These are phyloP conservation scores for Globisporangium cederbergense DNA, from an alignment of 352 stramenopile genomes.

Conservation along the genomic window DNA sequence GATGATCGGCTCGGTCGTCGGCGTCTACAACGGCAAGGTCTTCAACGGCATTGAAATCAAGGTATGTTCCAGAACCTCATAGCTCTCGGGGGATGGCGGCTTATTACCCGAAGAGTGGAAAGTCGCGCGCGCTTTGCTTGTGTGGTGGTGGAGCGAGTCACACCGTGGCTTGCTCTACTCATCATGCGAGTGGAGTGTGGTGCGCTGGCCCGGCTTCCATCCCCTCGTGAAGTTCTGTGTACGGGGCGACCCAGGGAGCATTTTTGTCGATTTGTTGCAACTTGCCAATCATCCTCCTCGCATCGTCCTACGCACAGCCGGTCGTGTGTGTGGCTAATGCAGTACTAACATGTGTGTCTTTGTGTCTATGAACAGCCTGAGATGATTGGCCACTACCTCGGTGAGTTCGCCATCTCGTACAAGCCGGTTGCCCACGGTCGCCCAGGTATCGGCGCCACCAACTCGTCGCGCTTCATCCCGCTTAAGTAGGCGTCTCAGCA, in stretches of 20 bases:
- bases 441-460: slow-evolving; percentile 97
- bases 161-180: background rate
- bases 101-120: slow-evolving; percentile 72
- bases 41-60: slow-evolving; percentile 99
- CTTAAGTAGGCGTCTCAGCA: slow-evolving; percentile 89
- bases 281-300: slow-evolving; percentile 10
- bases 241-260: slow-evolving; percentile 86
- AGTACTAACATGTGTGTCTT: slow-evolving; percentile 21
- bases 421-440: slow-evolving; percentile 98
- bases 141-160: background rate
- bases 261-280: slow-evolving; percentile 18
- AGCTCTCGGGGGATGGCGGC: slow-evolving; percentile 79
- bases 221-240: slow-evolving; percentile 87
- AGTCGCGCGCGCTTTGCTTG: background rate
- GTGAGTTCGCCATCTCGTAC: slow-evolving; percentile 99
- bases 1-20: slow-evolving; percentile 99
- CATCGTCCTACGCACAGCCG: background rate
- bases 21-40: slow-evolving; percentile 99
- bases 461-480: slow-evolving; percentile 98
- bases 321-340: slow-evolving; percentile 4
- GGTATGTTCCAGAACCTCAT: slow-evolving; percentile 87
- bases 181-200: background rate
- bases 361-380: slow-evolving; percentile 74
- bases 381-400: slow-evolving; percentile 99
- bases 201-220: slow-evolving; percentile 44